Percentiles rank a stretch among this genome's conserved stretches.
Conservation (phyloP, 2,329 filamentous ascomycete species). For the Phaeosphaeria sp. region DNA sequence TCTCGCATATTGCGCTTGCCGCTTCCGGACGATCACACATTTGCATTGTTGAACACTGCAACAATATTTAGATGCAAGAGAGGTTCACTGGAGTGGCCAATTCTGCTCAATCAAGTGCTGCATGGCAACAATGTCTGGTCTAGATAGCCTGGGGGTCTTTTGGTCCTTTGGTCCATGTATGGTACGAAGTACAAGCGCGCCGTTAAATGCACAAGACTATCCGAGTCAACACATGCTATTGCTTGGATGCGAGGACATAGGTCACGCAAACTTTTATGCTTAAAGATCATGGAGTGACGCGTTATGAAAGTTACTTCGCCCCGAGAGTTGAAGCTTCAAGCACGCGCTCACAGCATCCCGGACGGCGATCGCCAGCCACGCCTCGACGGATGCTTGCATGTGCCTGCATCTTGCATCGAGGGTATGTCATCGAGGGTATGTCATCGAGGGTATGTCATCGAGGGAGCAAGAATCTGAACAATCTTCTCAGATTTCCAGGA, state of each 20-base stretch:
- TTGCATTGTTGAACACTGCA: too few species aligned
- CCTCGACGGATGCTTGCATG: neutral
- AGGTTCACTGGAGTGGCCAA: too few species aligned
- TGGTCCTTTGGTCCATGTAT: too few species aligned
- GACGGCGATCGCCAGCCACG: conserved; percentile 1
- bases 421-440: too few species aligned
- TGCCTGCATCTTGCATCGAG: neutral
- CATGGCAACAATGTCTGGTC: too few species aligned
- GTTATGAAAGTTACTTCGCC: neutral
- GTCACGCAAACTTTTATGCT: neutral
- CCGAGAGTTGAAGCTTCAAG: neutral
- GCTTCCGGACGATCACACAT: neutral
- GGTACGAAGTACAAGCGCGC: too few species aligned
- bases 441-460: too few species aligned
- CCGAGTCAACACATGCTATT: neutral
- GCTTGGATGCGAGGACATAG: neutral
- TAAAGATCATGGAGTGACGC: neutral
- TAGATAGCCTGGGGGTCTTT: too few species aligned
- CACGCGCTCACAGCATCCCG: conserved; percentile 1
- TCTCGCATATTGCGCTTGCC: neutral
- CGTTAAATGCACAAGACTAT: too few species aligned
- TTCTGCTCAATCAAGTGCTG: too few species aligned
- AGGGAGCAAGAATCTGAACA: neutral
- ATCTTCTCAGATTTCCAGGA: neutral
- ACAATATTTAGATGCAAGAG: too few species aligned